Evolutionary conservation across 305 asterid species (phyloP), one percentile per base, ranked within the genome.

Genomic region (Petunia hybrid): DNA sequence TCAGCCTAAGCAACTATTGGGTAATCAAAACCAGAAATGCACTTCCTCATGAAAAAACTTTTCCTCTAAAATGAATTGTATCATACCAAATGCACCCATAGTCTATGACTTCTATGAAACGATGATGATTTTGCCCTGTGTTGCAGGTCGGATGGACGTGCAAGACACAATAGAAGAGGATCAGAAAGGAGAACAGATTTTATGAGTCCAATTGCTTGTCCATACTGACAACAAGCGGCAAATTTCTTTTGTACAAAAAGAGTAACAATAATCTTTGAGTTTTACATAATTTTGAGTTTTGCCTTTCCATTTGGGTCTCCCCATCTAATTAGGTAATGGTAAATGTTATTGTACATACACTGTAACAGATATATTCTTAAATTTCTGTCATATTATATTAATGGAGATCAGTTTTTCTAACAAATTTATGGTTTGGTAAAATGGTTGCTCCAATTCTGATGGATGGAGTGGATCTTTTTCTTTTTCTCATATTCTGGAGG

Each of bases 151-250:
- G 8, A 68, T 91, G 71, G 94, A 88, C 81, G 45, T 91, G 76
- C 91, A 87, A 35, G 95, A 84, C 39, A 88, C 80, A 38, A 88
- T 91, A 76, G 87, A 88, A 13, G 94, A 91, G 83, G 94, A 91
- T 39, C 90, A 87, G 12, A n/a, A 87, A 83, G 88, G 69, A 82
- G 67, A 76, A 63, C 61, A 80, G 80, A 79, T 67, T 61, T 41
- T 53, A 48, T 60, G 65, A 76, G 55, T 75, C 62, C 73, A 35
- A 71, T 48, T 77, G 35, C 42, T 63, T 55, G 42, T 43, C 39
- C 71, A 41, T 22, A 45, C 57, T 16, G 61, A 77, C 35, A 2
- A 56, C 57, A 41, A 41, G 22, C 55, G 78, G 78, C 62, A 3
- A 48, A 73, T 73, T 73, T 51, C 78, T 36, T 48, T 36, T 73